Evolutionary conservation across 495 filamentous ascomycete species (phyloP).

Genomic region (Aspergillus egyptiacus): DNA sequence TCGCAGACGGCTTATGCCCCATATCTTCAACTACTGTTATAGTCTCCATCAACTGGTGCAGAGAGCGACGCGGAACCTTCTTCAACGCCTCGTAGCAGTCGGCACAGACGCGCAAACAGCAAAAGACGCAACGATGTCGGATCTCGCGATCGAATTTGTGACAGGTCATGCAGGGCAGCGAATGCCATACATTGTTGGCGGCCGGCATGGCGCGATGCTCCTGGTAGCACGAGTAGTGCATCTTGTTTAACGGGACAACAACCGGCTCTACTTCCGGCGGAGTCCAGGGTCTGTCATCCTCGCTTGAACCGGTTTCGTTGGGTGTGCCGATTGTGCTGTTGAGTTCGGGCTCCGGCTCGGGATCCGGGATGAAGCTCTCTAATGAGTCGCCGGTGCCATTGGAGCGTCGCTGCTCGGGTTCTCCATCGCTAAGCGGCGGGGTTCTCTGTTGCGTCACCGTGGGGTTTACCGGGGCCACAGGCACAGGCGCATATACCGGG

Average conservation of each 20-base stretch:
- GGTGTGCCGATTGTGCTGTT: conserved; percentile 16
- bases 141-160: conserved; percentile 38
- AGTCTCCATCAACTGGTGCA: conserved; percentile 29
- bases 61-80: conserved; percentile 31
- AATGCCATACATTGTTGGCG: conserved; percentile 40
- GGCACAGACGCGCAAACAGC: conserved; percentile 42
- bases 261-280: conserved; percentile 32
- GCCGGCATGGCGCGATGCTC: conserved; percentile 38
- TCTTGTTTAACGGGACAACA: conserved; percentile 33
- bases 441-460: conserved; percentile 12
- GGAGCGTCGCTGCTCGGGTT: conserved; percentile 10
- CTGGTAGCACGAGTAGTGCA: conserved; percentile 44
- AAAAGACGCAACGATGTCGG: conserved; percentile 45
- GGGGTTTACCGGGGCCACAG: conserved; percentile 2
- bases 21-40: conserved; percentile 5
- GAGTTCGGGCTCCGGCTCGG: conserved; percentile 31
- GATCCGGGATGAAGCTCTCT: conserved; percentile 39
- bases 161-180: conserved; percentile 48
- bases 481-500: background rate
- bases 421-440: conserved; percentile 17
- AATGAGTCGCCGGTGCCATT: conserved; percentile 22
- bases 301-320: conserved; percentile 22
- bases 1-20: background rate
- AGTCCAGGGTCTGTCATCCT: conserved; percentile 27
- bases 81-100: conserved; percentile 36